Evolutionary conservation across 192 early-diverging fungal species (phyloP), one percentile per base, ranked within the genome.

Genomic region (Linnemannia zychae): DNA sequence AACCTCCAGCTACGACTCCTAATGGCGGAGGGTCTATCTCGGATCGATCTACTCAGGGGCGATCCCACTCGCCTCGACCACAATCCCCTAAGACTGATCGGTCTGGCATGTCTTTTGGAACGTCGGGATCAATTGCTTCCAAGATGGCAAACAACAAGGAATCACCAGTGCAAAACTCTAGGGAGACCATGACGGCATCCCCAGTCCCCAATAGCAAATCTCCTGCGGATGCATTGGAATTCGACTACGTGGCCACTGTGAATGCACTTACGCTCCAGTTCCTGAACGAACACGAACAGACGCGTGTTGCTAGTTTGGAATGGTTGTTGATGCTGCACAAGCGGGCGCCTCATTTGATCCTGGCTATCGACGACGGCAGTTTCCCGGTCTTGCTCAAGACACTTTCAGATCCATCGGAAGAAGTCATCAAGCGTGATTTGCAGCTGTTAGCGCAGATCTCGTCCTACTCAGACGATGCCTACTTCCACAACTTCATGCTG

Each of bases 241-340:
- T 99, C 88, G 97, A 99, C 88, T 95, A 96, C 70, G 92, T 93
- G 48, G 87, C 91, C 1, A 96, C 96, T 0, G 95, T 99, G 11
- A 93, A 93, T 34, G 92, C 95, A 0, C 72, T 99, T 7, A 94
- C 95, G 52, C 79, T 91, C 17, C 94, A 95, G 74, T 95, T 96
- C 71, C 88, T 93, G 74, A 95, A 99, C 84, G 95, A 96, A 72
- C 94, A 96, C 72, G 98, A 99, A 84, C 96, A 97, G 73, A 98
- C 99, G 1, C 90, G 98, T 44, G 91, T 97, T 5, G 95, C 97
- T 0, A 95, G 95, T 44, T 88, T 99, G 82, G 97, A 98, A 46
- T 99, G 99, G 99, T 89, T 99, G 16, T 81, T 98, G n/a, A 97
- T 99, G 93, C 87, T 99, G 50, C 98, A 99, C 80, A 95, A 94